Evolutionary conservation across 441 rosid species (phyloP), one percentile per base, ranked within the genome.

Genomic region (Gossypium aridum): DNA sequence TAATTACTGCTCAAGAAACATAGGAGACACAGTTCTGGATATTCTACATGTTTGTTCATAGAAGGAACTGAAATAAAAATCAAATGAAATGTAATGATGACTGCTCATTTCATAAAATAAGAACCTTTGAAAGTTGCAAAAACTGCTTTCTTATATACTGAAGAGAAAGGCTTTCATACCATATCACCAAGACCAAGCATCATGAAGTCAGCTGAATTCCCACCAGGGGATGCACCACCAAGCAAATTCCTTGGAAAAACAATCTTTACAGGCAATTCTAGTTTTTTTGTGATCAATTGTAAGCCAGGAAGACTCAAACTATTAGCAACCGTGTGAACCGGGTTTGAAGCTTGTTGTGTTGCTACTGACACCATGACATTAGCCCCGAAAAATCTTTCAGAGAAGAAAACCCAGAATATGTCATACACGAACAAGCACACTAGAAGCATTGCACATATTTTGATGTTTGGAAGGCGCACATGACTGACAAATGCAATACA

Each of bases 101-200:
- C 19, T 43, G 28, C 10, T 43, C 12, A 12, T 20, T 43, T 34
- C 23, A 39, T 71, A 31, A 13, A 17, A 71, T 12, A 57, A 71
- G 23, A 20, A 60, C 22, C 26, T n/a, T 25, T 17, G 59, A 39
- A 39, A 23, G 31, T 68, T 9, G 28, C 2, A 81, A 75, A 75
- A 70, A n/a, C 8, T 74, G 59, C 47, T 25, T 49, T 55, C 25
- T 45, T 22, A 25, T 7, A 60, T 9, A 60, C 66, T n/a, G 37
- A 53, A 72, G 70, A 43, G 51, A 79, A 77, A 69, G 67, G 70
- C 71, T 49, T 45, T 14, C 83, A 57, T 89, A 93, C 99, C 99
- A 95, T 93, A 86, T 95, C 98, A 75, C 99, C 99, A 26, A 93
- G 98, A 71, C 99, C 98, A 75, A 95, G 97, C 98, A 95, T 93